phyloP scores from a whole-genome alignment of 805 yeast genomes.

The Nakazawaea ishiwadae region DNA sequence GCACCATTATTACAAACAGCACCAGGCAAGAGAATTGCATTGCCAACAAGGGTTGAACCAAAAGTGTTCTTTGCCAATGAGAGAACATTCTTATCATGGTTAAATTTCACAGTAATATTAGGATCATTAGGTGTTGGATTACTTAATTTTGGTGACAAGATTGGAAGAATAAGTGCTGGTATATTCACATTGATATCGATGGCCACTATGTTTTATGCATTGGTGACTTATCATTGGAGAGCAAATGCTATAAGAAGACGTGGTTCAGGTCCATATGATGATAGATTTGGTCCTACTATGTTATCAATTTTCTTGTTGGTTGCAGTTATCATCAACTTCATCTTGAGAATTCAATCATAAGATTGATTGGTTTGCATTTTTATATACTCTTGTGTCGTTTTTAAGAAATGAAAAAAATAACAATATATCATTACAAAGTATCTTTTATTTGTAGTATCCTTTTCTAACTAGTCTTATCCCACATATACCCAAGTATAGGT shows the following conservation, averaged over 20 bases:
- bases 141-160: slow-evolving; percentile 90
- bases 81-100: slow-evolving; percentile 97
- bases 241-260: slow-evolving; percentile 97
- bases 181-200: slow-evolving; percentile 93
- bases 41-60: slow-evolving; percentile 98
- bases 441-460: too few species aligned
- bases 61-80: slow-evolving; percentile 98
- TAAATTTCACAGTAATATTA: slow-evolving; percentile 95
- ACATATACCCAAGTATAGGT: slow-evolving; percentile 10
- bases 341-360: slow-evolving; percentile 67
- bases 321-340: slow-evolving; percentile 91
- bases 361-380: neutral
- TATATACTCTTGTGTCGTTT: neutral
- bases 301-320: slow-evolving; percentile 87
- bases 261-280: slow-evolving; percentile 99
- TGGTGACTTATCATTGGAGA: slow-evolving; percentile 98
- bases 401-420: too few species aligned
- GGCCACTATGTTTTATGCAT: slow-evolving; percentile 96
- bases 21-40: slow-evolving; percentile 89
- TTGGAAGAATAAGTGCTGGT: slow-evolving; percentile 91
- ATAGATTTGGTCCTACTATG: slow-evolving; percentile 97
- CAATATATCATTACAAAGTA: too few species aligned
- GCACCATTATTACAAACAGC: slow-evolving; percentile 70
- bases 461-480: slow-evolving; percentile 6
- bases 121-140: slow-evolving; percentile 97